phyloP scores from a whole-genome alignment of 305 asterid genomes.

The Ilex paraguariensis region DNA sequence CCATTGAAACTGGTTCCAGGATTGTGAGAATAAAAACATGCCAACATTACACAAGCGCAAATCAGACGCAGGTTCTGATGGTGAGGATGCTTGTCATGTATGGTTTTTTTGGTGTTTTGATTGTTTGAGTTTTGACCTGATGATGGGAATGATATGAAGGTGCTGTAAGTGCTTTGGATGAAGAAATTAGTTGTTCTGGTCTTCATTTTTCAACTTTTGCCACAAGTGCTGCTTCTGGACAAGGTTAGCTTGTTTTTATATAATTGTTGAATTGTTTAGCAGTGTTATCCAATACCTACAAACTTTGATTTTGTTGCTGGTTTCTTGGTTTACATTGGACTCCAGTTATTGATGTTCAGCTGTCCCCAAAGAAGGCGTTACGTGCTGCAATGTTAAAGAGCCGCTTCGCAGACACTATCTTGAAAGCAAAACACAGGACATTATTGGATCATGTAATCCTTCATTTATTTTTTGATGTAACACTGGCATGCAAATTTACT shows the following conservation, averaged over 20 bases:
- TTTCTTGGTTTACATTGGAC: conserved; percentile 31
- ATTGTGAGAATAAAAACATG: conserved; percentile 19
- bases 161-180: conserved; percentile 33
- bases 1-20: conserved; percentile 25
- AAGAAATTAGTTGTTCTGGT: conserved; percentile 26
- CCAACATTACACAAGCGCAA: conserved; percentile 14
- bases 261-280: background rate
- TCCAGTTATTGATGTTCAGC: conserved; percentile 21
- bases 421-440: conserved; percentile 48
- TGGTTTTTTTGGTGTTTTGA: background rate
- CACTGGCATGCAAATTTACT: background rate
- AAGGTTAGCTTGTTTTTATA: conserved; percentile 34
- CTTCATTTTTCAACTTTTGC: conserved; percentile 25
- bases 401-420: conserved; percentile 70
- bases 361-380: conserved; percentile 60
- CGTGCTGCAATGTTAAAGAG: conserved; percentile 71
- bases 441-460: conserved; percentile 29
- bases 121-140: conserved; percentile 17
- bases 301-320: background rate
- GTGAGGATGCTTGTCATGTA: conserved; percentile 28
- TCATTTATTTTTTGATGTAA: background rate
- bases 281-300: background rate
- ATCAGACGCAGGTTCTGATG: conserved; percentile 37
- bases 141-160: conserved; percentile 19
- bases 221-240: conserved; percentile 24